phyloP scores from a whole-genome alignment of 495 filamentous ascomycete genomes.

The Daldinia bambusicola region DNA sequence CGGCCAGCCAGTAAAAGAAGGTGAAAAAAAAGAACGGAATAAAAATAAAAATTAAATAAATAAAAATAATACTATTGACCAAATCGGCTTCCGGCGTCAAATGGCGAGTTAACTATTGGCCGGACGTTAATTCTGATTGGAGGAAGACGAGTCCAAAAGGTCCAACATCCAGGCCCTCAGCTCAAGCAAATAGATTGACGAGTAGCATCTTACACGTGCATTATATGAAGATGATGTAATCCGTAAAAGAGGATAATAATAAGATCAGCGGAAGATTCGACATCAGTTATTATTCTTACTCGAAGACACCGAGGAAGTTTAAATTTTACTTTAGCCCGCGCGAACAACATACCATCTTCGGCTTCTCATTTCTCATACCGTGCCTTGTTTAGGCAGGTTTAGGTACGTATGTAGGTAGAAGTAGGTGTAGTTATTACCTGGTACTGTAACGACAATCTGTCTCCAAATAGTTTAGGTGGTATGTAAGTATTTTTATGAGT shows the following conservation, averaged over 20 bases:
- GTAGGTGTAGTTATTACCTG: too few relatives aligned
- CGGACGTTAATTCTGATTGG: conserved; percentile 35
- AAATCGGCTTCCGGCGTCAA: conserved; percentile 44
- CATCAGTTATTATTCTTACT: conserved; percentile 35
- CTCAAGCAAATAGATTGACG: conserved; percentile 41
- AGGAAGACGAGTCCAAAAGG: conserved; percentile 38
- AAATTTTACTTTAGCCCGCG: conserved; percentile 15
- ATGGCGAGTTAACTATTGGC: conserved; percentile 42
- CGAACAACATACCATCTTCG: conserved; percentile 13
- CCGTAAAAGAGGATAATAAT: conserved; percentile 24
- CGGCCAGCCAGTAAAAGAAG: conserved; percentile 6
- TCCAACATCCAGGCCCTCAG: conserved; percentile 41
- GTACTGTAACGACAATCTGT: too few relatives aligned
- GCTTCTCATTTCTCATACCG: neutral
- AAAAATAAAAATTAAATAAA: conserved; percentile 25
- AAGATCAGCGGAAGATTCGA: conserved; percentile 39
- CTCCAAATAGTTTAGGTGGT: neutral
- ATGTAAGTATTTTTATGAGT: neutral
- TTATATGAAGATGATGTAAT: conserved; percentile 43
- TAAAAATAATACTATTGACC: conserved; percentile 24
- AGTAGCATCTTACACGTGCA: conserved; percentile 44
- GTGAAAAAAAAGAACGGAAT: conserved; percentile 10
- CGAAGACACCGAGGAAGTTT: conserved; percentile 22
- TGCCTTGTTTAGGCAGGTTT: too few relatives aligned
- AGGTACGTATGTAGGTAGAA: too few relatives aligned